Base-by-base conservation (phyloP, 2,329 filamentous ascomycete genomes). In the Phialophora verrucosa region DNA sequence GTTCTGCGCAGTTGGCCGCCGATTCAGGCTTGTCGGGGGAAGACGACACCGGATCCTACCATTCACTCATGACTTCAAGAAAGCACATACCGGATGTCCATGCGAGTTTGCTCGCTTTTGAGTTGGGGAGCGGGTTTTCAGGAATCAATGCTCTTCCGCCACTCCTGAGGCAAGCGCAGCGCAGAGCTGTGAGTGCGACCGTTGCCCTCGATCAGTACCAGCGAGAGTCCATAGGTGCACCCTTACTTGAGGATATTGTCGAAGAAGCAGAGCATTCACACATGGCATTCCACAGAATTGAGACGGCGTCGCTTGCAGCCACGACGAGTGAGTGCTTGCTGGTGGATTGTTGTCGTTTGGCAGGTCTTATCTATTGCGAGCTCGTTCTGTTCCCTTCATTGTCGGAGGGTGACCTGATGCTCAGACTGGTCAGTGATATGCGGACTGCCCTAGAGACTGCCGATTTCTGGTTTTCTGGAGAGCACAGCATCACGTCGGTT, bases 151-250 rank as follows among this genome's bases (percentile, higher is more conserved):
- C 29, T 20, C 29, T 55, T 11, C 29, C 53, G 29, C 25, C 53
- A 27, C 29, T 55, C 14, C 53, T 55, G 23, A 55, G n/a, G 29
- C 27, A 55, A 35, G 53, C 27, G 8, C 53, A 55, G 29, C 25
- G 53, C n/a, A 55, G 53, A 35, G 53, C 53, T 4, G 29, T 55
- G 14, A 11, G 53, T 32, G 53, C 29, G 29, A 55, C 53, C 17
- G 53, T 55, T 31, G 53, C 53, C 3, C 53, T 55, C 53, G 53
- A 55, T 29, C 53, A 55, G n/a, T 55, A 31, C 29, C 53, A 55
- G n/a, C 35, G 53, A 23, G 53, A 20, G 29, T 35, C 53, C n/a
- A 11, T 29, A n/a, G 53, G 53, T 32, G 53, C 53, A 10, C 53
- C 53, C 8, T 31, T 55, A 17, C 29, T 55, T 2, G 53, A 55